A percentile compares a stretch with the other conserved stretches of the same genome.
Conservation (phyloP, 148 eudicot genomes). For the Vaccinium corymbosum region DNA sequence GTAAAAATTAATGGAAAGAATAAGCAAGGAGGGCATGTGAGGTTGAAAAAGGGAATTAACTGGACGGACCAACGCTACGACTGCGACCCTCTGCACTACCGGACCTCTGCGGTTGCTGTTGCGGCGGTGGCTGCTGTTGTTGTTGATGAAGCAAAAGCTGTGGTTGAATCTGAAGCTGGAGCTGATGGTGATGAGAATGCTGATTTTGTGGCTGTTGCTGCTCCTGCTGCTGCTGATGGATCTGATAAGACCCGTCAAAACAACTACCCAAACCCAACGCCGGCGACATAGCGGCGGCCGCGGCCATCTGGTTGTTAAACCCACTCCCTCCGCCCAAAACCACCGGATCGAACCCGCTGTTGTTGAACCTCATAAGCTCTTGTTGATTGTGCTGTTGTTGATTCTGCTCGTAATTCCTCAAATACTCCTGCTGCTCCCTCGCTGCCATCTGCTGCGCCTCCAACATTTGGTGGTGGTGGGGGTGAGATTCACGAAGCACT, state of each 20-base stretch:
- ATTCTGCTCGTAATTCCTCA: slow-evolving; percentile 51
- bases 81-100: slow-evolving; percentile 45
- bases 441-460: slow-evolving; percentile 56
- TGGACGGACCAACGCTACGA: slow-evolving; percentile 34
- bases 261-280: slow-evolving; percentile 46
- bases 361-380: slow-evolving; percentile 31
- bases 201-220: slow-evolving; percentile 31
- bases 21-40: slow-evolving; percentile 16
- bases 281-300: slow-evolving; percentile 30
- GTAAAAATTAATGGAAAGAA: slow-evolving; percentile 19
- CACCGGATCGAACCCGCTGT: slow-evolving; percentile 38
- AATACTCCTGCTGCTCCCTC: slow-evolving; percentile 54
- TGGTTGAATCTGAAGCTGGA: slow-evolving; percentile 30
- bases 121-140: slow-evolving; percentile 21
- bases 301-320: slow-evolving; percentile 26
- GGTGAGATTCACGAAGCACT: slow-evolving; percentile 36
- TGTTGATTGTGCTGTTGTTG: slow-evolving; percentile 48
- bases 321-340: slow-evolving; percentile 22
- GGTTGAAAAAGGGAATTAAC: slow-evolving; percentile 8
- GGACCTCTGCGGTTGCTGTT: slow-evolving; percentile 27
- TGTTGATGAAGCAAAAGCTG: slow-evolving; percentile 35
- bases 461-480: slow-evolving; percentile 25
- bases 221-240: slow-evolving; percentile 35
- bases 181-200: slow-evolving; percentile 18
- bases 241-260: slow-evolving; percentile 34